These are phyloP conservation scores for Nicotiana obtusifolia DNA, from an alignment of 257 asterid genomes.

Conservation along the genomic window DNA sequence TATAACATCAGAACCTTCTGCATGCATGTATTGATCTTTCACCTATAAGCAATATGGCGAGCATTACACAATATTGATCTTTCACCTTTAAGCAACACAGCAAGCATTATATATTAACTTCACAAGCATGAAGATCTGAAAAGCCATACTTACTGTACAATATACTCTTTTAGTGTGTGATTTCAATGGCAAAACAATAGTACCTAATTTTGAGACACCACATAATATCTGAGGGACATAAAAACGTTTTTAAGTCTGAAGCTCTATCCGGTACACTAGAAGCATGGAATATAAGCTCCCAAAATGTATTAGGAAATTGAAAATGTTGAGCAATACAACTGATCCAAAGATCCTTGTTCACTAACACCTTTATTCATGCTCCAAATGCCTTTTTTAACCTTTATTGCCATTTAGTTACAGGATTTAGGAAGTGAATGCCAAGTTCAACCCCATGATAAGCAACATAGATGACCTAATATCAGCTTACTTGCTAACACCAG, in stretches of 20 bases:
- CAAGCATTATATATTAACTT: not conserved
- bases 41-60: slow-evolving; percentile 42
- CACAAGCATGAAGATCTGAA: not conserved
- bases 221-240: not conserved
- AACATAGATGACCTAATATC: not conserved
- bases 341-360: not conserved
- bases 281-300: not conserved
- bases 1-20: slow-evolving; percentile 88
- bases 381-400: not conserved
- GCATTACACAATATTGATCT: slow-evolving; percentile 24
- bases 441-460: not conserved
- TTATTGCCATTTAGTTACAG: not conserved
- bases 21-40: slow-evolving; percentile 58
- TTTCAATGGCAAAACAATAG: not conserved
- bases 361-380: not conserved
- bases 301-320: not conserved
- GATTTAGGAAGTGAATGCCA: not conserved
- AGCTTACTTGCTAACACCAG: not conserved
- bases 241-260: not conserved
- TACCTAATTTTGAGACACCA: not conserved
- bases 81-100: slow-evolving; percentile 46
- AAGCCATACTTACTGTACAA: not conserved
- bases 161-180: not conserved
- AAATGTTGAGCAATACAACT: not conserved
- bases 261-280: not conserved